Base-by-base conservation (phyloP, 2,329 filamentous ascomycete species). In the Stemphylium beticola region DNA sequence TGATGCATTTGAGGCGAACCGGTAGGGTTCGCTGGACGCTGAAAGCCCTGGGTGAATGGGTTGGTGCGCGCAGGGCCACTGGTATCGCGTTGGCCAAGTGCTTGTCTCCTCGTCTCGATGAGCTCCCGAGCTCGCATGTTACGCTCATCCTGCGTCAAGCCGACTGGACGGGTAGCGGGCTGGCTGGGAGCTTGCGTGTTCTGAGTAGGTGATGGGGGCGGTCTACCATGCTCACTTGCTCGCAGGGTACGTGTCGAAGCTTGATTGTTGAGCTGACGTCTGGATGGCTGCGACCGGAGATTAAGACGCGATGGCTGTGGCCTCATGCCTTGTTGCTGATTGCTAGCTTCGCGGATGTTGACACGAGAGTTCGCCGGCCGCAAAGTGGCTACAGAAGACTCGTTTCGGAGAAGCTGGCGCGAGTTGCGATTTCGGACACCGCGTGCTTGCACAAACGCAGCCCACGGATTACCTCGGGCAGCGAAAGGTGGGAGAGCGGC, bases 321-420 rank as follows among this genome's bases (percentile, higher is more conserved):
- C 32, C 75, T 65, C 43, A 74, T 64, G 9, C 52, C 52, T 57
- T 67, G 72, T 11, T 62, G 60, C 17, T 61, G 66, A 32, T 51
- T 58, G n/a, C 54, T 56, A 15, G 39, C 49, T 41, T 77, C 74
- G 41, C 69, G 68, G 3, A 76, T 60, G 32, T 72, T 75, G 2
- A 66, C 69, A 20, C 72, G 69, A 46, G 74, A 76, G 41, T 56
- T 69, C 5, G 63, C 61, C 22, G 74, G 62, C 36, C 74, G 65
- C 17, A 77, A 55, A 7, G 74, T 77, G 17, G 73, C 74, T 9
- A 68, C 74, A 8, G 75, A 77, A 12, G 74, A 71, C 57, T 76
- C 74, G 15, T 77, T 74, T 47, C 74, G 67, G 9, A 76, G 63
- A 18, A 67, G 64, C 22, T 73, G 68, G 26, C 71, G 72, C 7